Percentiles rank a stretch among this genome's conserved stretches.
Conservation (phyloP, 441 rosid species). For the Brassica hybrid region DNA sequence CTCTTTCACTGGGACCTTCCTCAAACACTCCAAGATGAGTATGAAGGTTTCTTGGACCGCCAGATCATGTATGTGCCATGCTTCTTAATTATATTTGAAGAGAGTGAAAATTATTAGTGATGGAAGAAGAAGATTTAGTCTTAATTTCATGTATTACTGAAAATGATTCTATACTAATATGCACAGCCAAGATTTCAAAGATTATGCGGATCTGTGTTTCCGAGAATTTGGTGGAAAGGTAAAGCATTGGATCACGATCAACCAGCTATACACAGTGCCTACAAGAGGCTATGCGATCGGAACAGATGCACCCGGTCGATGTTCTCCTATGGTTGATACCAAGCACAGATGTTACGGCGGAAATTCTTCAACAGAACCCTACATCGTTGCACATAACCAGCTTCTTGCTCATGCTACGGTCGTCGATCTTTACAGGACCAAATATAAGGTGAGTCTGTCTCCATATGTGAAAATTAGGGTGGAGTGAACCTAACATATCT, state of each 20-base stretch:
- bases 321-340: conserved; percentile 39
- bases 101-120: background rate
- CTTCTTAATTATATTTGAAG: background rate
- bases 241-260: conserved; percentile 47
- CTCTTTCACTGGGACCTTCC: conserved; percentile 46
- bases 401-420: conserved; percentile 41
- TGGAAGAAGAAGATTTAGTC: background rate
- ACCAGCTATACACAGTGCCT: conserved; percentile 35
- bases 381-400: conserved; percentile 34
- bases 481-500: background rate
- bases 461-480: background rate
- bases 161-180: background rate
- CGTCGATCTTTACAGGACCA: conserved; percentile 24
- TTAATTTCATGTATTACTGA: background rate
- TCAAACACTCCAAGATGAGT: conserved; percentile 38
- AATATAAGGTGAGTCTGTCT: conserved; percentile 25
- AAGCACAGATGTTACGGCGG: conserved; percentile 38
- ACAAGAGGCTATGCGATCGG: conserved; percentile 38
- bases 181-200: conserved; percentile 37
- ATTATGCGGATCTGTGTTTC: conserved; percentile 50
- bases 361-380: conserved; percentile 44
- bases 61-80: conserved; percentile 21
- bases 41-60: conserved; percentile 23
- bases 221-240: conserved; percentile 47
- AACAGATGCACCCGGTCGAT: conserved; percentile 43